Evolutionary conservation across 495 filamentous ascomycete species (phyloP).

Genomic region (Penicillium riverlandense): DNA sequence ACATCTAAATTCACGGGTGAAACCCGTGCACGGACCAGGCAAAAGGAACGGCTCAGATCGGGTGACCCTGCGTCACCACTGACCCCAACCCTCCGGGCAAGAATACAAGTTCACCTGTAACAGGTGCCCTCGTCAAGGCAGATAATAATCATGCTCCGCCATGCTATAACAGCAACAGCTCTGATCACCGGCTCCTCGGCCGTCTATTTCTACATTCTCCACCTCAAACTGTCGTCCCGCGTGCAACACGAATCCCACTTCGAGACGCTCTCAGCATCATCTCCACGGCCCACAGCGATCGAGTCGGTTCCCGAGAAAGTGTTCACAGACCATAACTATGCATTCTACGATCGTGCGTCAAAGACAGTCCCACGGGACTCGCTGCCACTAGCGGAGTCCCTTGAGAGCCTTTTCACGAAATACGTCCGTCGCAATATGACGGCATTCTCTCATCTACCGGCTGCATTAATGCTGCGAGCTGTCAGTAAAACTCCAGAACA

Average conservation of each 20-base stretch:
- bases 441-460: conserved; percentile 22
- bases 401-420: conserved; percentile 14
- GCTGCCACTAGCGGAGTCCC: conserved; percentile 10
- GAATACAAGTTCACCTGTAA: too few species aligned
- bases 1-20: too few species aligned
- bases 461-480: conserved; percentile 19
- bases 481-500: conserved; percentile 5
- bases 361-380: conserved; percentile 11
- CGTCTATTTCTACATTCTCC: conserved; percentile 18
- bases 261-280: conserved; percentile 8
- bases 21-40: too few species aligned
- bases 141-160: conserved; percentile 3
- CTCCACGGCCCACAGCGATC: conserved; percentile 8
- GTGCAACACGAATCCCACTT: conserved; percentile 14
- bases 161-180: conserved; percentile 10
- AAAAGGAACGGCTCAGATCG: too few species aligned
- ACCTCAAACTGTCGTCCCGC: conserved; percentile 14
- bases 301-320: conserved; percentile 15
- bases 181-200: conserved; percentile 15
- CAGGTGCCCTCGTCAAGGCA: too few species aligned
- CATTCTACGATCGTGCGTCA: conserved; percentile 19
- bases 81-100: too few species aligned
- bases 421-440: conserved; percentile 31
- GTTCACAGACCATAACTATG: conserved; percentile 14
- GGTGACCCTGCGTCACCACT: too few species aligned